A percentile compares a stretch with the other conserved stretches of the same genome.
phyloP scores from a whole-genome alignment of 108 stramenopile species.

The Seminavis robusta region DNA sequence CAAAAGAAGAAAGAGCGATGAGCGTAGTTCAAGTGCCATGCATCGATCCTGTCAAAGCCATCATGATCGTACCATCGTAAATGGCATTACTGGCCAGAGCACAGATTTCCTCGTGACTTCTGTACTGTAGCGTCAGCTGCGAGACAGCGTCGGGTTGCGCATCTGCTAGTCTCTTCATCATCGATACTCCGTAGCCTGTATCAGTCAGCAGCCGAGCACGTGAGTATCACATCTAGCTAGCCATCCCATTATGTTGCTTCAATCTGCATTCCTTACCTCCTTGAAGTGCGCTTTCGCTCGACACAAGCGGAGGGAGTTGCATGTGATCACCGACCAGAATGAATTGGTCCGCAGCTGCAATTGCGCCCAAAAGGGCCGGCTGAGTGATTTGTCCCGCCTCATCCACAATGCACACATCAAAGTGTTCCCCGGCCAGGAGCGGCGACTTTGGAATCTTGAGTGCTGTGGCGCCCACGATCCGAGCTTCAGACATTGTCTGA shows the following conservation, averaged over 20 bases:
- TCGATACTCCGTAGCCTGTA: slow-evolving; percentile 84
- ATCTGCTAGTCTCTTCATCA: slow-evolving; percentile 84
- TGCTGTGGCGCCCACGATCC: slow-evolving; percentile 84
- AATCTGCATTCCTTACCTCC: slow-evolving; percentile 49
- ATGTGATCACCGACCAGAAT: slow-evolving; percentile 97
- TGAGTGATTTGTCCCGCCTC: slow-evolving; percentile 97
- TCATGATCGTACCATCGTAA: no score
- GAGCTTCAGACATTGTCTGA: slow-evolving; percentile 49
- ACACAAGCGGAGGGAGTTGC: slow-evolving; percentile 95
- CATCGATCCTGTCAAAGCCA: no score
- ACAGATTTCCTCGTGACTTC: slow-evolving; percentile 93
- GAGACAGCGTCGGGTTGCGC: slow-evolving; percentile 78
- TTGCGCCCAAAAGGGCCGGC: slow-evolving; percentile 87
- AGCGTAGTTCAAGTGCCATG: no score
- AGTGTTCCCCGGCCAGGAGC: slow-evolving; percentile 69
- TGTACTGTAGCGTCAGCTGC: slow-evolving; percentile 90
- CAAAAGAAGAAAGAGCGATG: no score
- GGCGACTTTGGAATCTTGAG: slow-evolving; percentile 76
- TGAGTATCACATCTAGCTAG: background rate
- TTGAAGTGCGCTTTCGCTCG: slow-evolving; percentile 74
- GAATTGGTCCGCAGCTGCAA: slow-evolving; percentile 82
- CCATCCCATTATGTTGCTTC: background rate
- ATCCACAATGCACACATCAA: slow-evolving; percentile 97
- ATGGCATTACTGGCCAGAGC: slow-evolving; percentile 82
- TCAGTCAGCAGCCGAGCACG: slow-evolving; percentile 2